Evolutionary conservation across 1,284 basidiomycete genomes (phyloP), one percentile per base, ranked within the genome.

Genomic region (Tetrapyrgos nigripes): DNA sequence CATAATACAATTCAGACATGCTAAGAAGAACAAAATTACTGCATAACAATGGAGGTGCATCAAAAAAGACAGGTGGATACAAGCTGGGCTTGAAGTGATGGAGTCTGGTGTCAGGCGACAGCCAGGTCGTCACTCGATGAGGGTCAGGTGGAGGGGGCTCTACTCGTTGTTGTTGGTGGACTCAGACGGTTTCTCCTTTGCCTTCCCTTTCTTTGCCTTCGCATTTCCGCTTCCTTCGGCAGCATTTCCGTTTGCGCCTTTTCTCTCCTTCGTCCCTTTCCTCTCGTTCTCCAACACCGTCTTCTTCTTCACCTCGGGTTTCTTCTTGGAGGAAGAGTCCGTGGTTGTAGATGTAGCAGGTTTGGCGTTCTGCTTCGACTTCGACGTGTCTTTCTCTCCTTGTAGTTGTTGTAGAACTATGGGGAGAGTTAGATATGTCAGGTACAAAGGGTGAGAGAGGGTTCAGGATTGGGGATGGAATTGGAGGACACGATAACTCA

Each of bases 1-100:
- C 59, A 59, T 23, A 61, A 48, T 58, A 63, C 47, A 63, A 45
- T 50, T 47, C 53, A 26, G 62, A 43, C 62, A 63, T 63, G 19
- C 44, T 46, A 28, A 52, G 26, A 17, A 49, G 24, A 10, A 63
- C 50, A 57, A 56, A 63, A 8, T 29, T 24, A 33, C 48, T 23
- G 4, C 48, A 53, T 14, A 47, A 19, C 19, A 31, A 23, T 1
- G 35, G n/a, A 1, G 47, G 37, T 17, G 60, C 58, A 23, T 23
- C 27, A 43, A 63, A 61, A 40, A 58, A 56, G 19, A 5, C 14
- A 19, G 11, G 24, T 37, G 60, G 60, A 33, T 62, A 62, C 1
- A 57, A 53, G 19, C 55, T 40, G 31, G 60, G 57, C 8, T 50
- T 40, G 28, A 54, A 35, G 37, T 57, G 40, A 14, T 62, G 61